Conservation (phyloP, 306 rosid species). For the Lupinus albus region DNA sequence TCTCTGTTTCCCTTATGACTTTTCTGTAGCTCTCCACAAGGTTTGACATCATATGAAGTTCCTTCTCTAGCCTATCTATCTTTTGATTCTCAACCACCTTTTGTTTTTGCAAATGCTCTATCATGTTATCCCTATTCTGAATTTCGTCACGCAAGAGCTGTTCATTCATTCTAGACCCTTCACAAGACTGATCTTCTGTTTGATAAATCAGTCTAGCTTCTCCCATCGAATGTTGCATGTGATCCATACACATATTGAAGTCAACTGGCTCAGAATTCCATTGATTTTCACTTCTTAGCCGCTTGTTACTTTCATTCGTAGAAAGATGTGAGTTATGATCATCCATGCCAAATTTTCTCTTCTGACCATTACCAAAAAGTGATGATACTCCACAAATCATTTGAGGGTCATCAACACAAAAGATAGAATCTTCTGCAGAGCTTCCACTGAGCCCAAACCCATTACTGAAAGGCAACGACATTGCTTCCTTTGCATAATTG, state of each 20-base stretch:
- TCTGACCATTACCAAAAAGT: conserved; percentile 67
- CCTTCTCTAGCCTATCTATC: conserved; percentile 68
- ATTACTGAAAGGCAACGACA: conserved; percentile 48
- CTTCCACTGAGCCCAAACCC: conserved; percentile 69
- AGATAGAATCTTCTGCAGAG: conserved; percentile 58
- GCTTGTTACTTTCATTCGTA: conserved; percentile 61
- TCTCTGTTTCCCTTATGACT: conserved; percentile 70
- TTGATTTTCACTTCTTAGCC: conserved; percentile 62
- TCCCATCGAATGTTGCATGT: conserved; percentile 59
- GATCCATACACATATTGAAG: conserved; percentile 66
- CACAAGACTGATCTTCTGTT: conserved; percentile 62
- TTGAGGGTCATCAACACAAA: conserved; percentile 65
- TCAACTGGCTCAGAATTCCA: conserved; percentile 63
- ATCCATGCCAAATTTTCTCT: conserved; percentile 65
- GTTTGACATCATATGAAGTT: conserved; percentile 70
- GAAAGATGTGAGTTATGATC: conserved; percentile 56
- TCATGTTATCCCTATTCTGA: conserved; percentile 61
- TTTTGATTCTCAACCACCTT: conserved; percentile 72
- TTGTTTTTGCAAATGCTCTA: conserved; percentile 63
- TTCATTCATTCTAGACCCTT: conserved; percentile 51
- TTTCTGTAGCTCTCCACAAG: conserved; percentile 76
- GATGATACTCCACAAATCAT: conserved; percentile 54
- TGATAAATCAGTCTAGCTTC: conserved; percentile 67
- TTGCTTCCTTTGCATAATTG: no score
- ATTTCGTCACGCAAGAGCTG: conserved; percentile 63